These are phyloP conservation scores for Hygrophoropsis aurantiaca DNA, from an alignment of 768 basidiomycete genomes.

Conservation along the genomic window DNA sequence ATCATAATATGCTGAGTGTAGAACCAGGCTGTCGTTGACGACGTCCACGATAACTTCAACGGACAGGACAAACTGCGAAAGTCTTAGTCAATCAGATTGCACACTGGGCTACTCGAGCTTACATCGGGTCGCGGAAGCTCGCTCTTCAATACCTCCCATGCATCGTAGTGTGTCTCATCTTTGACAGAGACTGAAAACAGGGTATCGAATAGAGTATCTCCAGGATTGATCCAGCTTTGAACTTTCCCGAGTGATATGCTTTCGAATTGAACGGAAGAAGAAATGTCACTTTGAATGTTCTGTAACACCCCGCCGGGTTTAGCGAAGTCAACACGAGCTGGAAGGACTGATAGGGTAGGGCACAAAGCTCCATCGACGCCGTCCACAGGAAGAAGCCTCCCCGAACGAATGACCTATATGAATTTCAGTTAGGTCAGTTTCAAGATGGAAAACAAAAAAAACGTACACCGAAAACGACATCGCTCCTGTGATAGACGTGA, in stretches of 20 bases:
- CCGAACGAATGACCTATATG: constrained; percentile 30
- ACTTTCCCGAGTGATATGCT: constrained; percentile 28
- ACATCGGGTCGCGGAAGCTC: constrained; percentile 33
- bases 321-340: constrained; percentile 21
- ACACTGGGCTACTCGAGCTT: constrained; percentile 4
- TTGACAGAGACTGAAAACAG: constrained; percentile 29
- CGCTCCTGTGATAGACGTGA: constrained; percentile 20
- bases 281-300: constrained; percentile 25
- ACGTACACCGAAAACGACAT: constrained; percentile 33
- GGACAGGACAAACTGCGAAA: constrained; percentile 20
- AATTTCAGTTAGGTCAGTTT: background rate
- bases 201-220: constrained; percentile 24
- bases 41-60: constrained; percentile 25
- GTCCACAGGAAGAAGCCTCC: constrained; percentile 26
- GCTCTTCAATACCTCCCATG: constrained; percentile 26
- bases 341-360: constrained; percentile 29
- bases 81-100: background rate
- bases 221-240: constrained; percentile 29
- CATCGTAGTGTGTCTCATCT: constrained; percentile 15
- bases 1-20: constrained; percentile 22
- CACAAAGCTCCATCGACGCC: constrained; percentile 18
- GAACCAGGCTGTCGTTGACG: constrained; percentile 11
- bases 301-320: constrained; percentile 13
- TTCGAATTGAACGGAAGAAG: constrained; percentile 26
- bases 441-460: background rate